Evolutionary conservation across 2,329 filamentous ascomycete species (phyloP).

Genomic region (Ophiostoma quercus): DNA sequence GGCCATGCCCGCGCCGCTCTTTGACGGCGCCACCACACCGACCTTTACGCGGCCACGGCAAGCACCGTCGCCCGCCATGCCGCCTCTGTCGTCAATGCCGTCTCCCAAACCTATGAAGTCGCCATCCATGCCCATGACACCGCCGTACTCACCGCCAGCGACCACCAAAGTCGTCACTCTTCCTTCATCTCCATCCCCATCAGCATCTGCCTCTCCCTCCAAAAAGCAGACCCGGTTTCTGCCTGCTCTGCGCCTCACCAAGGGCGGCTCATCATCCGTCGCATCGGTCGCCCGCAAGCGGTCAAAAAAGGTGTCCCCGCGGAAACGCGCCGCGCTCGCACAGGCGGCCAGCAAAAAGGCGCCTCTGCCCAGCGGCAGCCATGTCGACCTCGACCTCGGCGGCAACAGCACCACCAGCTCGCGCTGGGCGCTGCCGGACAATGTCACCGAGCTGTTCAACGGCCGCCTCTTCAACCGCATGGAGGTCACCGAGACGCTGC

Average conservation of each 20-base stretch:
- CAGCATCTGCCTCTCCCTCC: not conserved
- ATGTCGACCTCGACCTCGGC: slow-evolving; percentile 21
- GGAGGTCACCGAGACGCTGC: slow-evolving; percentile 56
- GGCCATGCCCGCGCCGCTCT: not conserved
- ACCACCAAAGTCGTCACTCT: not conserved
- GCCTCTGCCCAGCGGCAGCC: slow-evolving; percentile 8
- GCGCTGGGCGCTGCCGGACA: slow-evolving; percentile 52
- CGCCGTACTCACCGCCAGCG: not conserved
- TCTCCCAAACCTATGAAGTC: not conserved
- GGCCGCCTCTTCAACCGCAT: slow-evolving; percentile 51
- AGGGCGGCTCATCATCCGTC: not conserved
- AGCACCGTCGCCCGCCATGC: slow-evolving; percentile 16
- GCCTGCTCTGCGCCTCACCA: slow-evolving; percentile 14
- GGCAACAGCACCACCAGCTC: slow-evolving; percentile 30
- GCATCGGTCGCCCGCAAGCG: not conserved
- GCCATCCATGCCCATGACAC: not conserved
- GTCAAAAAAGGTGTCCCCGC: slow-evolving; percentile 1
- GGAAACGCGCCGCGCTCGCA: not conserved
- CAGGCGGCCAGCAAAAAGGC: not conserved
- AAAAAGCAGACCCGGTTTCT: slow-evolving; percentile 19
- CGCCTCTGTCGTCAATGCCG: not conserved
- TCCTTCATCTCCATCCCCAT: not conserved
- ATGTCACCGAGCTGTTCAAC: slow-evolving; percentile 53
- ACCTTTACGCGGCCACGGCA: slow-evolving; percentile 25
- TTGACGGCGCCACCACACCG: slow-evolving; percentile 17